Base-by-base conservation (phyloP, 768 basidiomycete genomes). In the Leccinum rimulosum region DNA sequence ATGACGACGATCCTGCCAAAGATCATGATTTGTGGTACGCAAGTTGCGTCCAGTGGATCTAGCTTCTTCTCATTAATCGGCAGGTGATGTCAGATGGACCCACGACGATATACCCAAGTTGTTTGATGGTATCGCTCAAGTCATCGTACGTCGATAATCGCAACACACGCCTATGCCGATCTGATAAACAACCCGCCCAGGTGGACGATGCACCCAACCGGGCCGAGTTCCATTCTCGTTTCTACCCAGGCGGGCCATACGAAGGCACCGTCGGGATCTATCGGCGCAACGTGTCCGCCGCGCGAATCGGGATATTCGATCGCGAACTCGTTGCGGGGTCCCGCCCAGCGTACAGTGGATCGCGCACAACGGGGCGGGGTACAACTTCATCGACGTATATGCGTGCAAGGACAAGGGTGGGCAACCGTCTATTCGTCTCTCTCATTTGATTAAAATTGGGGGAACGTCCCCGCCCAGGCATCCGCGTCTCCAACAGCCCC, bases 361-460 rank as follows among this genome's bases (percentile, higher is more conserved):
- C 68, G 89, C 87, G 2, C 91, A 93, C 70, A 93, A 92, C 55
- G 93, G 91, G 15, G 91, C 93, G 0, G 93, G 94, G 0, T 96
- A 94, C 68, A 90, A 96, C 71, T 82, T 84, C 48, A 84, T 95
- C 58, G 88, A 94, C 66, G 84, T 93, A 12, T 75, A 76, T 11
- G 87, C 86, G 1, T 88, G 87, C 70, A 89, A 85, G 69, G 82
- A 80, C 14, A 82, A 81, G 70, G 90, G 89, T 93, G 71, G 71
- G 89, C 40, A 12, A 33, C 10, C 28, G 38, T n/a, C n/a, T 40
- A 12, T 7, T 11, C 8, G 17, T 43, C 40, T 40, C 38, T 43
- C n/a, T 22, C 22, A 10, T 43, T n/a, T n/a, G n/a, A n/a, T n/a
- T 8, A 0, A 38, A 38, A 7, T 38, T 12, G 35, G 12, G 35